Evolutionary conservation across 495 filamentous ascomycete species (phyloP).

Genomic region (Hyaloscypha variabilis): DNA sequence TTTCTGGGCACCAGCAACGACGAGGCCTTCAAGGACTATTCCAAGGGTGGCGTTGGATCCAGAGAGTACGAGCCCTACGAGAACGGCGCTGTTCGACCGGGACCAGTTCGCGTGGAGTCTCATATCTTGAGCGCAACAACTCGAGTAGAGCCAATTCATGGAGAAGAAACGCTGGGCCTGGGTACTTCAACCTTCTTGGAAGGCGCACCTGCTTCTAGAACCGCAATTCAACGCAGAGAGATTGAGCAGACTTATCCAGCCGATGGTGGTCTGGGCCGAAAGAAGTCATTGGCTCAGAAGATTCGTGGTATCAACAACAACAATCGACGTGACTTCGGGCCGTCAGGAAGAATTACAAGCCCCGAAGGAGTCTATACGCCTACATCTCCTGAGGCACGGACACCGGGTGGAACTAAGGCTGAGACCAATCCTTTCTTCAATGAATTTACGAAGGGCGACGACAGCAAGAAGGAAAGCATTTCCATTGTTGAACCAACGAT

Average conservation of each 20-base stretch:
- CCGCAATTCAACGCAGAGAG: conserved; percentile 78
- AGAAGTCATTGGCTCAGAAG: conserved; percentile 91
- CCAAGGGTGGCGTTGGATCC: conserved; percentile 39
- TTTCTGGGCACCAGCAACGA: conserved; percentile 77
- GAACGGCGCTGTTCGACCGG: conserved; percentile 37
- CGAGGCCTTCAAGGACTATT: conserved; percentile 86
- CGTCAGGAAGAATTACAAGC: conserved; percentile 55
- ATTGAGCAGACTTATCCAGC: conserved; percentile 54
- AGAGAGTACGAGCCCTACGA: conserved; percentile 33
- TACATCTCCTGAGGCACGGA: conserved; percentile 42
- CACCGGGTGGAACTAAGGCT: conserved; percentile 39
- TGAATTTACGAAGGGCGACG: conserved; percentile 76
- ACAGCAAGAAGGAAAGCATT: conserved; percentile 64
- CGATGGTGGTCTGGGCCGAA: conserved; percentile 74
- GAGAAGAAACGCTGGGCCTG: conserved; percentile 79
- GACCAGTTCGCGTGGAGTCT: conserved; percentile 41
- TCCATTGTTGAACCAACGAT: conserved; percentile 54
- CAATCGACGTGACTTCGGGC: conserved; percentile 51
- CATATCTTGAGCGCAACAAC: conserved; percentile 52
- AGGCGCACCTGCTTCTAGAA: conserved; percentile 83
- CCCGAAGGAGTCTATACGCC: conserved; percentile 44
- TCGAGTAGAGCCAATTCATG: conserved; percentile 72
- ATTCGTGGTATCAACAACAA: conserved; percentile 69
- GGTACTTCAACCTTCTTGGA: conserved; percentile 97
- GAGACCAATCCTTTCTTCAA: conserved; percentile 86